Evolutionary conservation across 2,329 filamentous ascomycete species (phyloP).

Genomic region (Dothidotthia symphoricarpi): DNA sequence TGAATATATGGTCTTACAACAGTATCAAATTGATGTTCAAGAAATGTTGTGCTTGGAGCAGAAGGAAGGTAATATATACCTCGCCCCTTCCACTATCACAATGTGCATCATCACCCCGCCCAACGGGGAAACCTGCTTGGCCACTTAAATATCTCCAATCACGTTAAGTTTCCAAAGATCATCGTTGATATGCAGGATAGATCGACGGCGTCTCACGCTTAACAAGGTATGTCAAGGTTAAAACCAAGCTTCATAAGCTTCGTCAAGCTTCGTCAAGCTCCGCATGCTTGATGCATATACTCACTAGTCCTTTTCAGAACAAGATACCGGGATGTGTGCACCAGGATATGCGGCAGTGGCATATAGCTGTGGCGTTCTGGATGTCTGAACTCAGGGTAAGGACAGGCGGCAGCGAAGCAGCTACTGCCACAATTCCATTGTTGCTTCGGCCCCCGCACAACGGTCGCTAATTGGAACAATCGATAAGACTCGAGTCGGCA

Average conservation of each 20-base stretch:
- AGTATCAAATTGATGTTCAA: no score
- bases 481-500: not conserved
- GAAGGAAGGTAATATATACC: no score
- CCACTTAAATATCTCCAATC: not conserved
- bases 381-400: not conserved
- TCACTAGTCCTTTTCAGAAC: not conserved
- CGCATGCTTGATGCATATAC: not conserved
- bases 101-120: not conserved
- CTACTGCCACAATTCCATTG: no score
- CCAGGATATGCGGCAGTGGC: conserved; percentile 1
- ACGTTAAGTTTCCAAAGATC: not conserved
- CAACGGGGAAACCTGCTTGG: conserved; percentile 1
- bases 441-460: no score
- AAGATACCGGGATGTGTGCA: conserved; percentile 1
- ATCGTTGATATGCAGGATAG: conserved; percentile 1
- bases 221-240: conserved; percentile 3
- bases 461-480: no score
- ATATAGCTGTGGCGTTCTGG: not conserved
- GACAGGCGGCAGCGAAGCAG: no score
- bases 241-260: conserved; percentile 10
- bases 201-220: no score
- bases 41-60: no score
- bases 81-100: not conserved
- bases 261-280: conserved; percentile 3
- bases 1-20: no score